phyloP scores from a whole-genome alignment of 2,329 filamentous ascomycete species.

The Colletotrichum sp. region DNA sequence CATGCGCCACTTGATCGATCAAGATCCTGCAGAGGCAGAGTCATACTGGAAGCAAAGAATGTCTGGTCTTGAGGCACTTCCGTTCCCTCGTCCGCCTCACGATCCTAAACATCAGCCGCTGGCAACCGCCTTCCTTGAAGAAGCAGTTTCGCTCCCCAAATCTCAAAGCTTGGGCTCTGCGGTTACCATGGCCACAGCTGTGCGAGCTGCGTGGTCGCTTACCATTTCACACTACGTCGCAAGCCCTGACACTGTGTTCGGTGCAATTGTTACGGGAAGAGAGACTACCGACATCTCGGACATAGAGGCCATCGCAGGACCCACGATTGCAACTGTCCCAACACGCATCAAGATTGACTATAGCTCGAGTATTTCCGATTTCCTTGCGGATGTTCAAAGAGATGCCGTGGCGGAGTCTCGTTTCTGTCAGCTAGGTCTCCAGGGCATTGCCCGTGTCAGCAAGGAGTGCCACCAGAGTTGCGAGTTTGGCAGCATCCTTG shows the following conservation, averaged over 20 bases:
- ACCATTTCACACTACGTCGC: constrained; percentile 40
- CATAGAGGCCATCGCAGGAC: constrained; percentile 30
- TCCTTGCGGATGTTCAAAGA: constrained; percentile 19
- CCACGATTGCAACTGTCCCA: constrained; percentile 34
- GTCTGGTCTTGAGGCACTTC: not conserved
- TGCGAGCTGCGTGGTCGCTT: constrained; percentile 32
- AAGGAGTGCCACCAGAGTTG: constrained; percentile 20
- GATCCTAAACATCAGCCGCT: not conserved
- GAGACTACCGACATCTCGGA: constrained; percentile 27
- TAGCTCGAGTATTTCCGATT: not conserved
- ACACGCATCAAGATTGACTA: constrained; percentile 23
- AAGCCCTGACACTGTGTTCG: constrained; percentile 30
- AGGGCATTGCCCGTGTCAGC: constrained; percentile 20
- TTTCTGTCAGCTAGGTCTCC: constrained; percentile 26
- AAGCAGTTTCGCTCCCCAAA: not conserved
- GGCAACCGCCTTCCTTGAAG: not conserved
- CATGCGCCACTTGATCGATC: not conserved
- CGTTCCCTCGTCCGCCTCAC: not conserved
- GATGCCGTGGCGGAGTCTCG: constrained; percentile 22
- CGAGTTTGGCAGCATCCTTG: constrained; percentile 31
- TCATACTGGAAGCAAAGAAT: not conserved
- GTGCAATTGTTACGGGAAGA: constrained; percentile 30
- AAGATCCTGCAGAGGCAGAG: not conserved
- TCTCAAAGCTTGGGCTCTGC: not conserved
- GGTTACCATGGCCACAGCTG: constrained; percentile 19